These are phyloP conservation scores for Termitomyces sp. DNA, from an alignment of 768 basidiomycete genomes.

Conservation along the genomic window DNA sequence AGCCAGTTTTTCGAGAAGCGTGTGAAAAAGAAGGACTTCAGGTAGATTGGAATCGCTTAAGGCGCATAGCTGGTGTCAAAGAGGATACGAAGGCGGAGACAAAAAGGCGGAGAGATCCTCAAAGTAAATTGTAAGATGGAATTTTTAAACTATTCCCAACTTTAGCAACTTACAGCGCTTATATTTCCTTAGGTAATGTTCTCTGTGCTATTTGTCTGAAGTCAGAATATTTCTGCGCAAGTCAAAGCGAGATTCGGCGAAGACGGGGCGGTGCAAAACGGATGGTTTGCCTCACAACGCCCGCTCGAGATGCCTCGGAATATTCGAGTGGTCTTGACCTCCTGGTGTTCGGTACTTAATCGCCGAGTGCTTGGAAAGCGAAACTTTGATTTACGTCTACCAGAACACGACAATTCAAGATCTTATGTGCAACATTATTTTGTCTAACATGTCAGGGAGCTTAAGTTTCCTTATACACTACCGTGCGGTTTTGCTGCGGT, in stretches of 20 bases:
- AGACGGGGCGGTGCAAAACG: neutral
- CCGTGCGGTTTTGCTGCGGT: no score
- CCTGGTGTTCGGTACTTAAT: neutral
- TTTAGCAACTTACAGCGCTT: neutral
- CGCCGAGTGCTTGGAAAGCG: neutral
- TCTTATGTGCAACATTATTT: no score
- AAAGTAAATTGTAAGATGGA: constrained; percentile 13
- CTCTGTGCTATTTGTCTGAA: neutral
- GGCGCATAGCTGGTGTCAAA: constrained; percentile 20
- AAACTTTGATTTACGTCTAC: neutral
- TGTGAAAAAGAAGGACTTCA: constrained; percentile 33
- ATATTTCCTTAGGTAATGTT: neutral
- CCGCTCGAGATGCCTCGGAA: neutral
- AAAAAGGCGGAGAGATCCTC: constrained; percentile 5
- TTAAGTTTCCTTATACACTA: no score
- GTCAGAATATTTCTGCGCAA: neutral
- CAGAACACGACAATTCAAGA: neutral
- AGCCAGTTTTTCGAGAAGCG: constrained; percentile 33
- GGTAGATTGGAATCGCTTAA: constrained; percentile 29
- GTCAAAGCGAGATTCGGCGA: neutral
- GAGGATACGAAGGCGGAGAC: constrained; percentile 10
- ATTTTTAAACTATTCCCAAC: neutral
- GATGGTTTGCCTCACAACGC: neutral
- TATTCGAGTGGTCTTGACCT: neutral
- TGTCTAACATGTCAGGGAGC: no score